These are phyloP conservation scores for Vickermania spadyakhi DNA, from an alignment of 208 protist species.

Conservation along the genomic window DNA sequence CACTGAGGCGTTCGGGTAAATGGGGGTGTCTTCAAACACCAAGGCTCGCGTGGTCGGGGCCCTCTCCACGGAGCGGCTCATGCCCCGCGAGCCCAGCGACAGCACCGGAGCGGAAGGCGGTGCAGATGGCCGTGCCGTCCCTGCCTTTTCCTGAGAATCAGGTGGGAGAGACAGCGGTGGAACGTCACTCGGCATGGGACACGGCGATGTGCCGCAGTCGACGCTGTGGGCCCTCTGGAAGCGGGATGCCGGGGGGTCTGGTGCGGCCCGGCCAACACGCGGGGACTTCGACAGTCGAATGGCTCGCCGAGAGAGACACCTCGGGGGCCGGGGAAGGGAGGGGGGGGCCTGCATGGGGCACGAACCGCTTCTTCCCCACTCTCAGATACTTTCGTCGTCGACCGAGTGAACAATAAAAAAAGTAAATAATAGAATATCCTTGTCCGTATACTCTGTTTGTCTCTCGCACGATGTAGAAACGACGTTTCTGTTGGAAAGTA, in stretches of 20 bases:
- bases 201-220: background rate
- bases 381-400: no score
- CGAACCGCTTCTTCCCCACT: no score
- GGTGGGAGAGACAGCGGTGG: background rate
- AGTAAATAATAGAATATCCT: no score
- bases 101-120: background rate
- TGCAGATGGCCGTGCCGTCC: background rate
- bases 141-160: background rate
- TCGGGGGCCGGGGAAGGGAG: background rate
- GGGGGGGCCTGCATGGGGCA: no score
- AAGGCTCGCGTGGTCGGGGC: background rate
- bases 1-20: background rate
- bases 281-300: background rate
- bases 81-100: background rate
- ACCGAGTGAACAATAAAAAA: no score
- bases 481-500: no score
- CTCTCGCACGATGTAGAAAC: no score
- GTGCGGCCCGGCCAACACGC: background rate
- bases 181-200: no score
- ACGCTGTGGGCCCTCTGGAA: background rate
- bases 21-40: background rate
- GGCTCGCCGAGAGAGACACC: background rate
- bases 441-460: no score
- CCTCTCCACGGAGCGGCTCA: background rate
- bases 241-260: background rate